These are phyloP conservation scores for Arthrinium phaeospermum DNA, from an alignment of 2,329 filamentous ascomycete species.

Conservation along the genomic window DNA sequence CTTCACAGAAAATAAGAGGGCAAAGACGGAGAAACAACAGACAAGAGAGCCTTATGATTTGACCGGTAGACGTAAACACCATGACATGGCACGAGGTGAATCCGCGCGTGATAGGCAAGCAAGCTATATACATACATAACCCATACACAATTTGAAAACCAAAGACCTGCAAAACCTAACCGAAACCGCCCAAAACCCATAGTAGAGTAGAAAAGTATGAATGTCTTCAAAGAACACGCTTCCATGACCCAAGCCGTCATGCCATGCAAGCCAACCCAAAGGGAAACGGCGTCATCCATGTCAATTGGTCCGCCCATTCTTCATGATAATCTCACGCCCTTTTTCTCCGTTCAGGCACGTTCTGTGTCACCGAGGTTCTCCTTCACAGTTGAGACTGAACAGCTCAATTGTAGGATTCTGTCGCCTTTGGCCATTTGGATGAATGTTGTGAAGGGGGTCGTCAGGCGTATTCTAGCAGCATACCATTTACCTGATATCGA, in stretches of 20 bases:
- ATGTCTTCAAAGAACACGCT: not conserved
- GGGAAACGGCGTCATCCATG: not conserved
- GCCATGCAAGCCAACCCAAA: conserved; percentile 2
- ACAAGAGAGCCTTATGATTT: not conserved
- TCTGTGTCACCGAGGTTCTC: conserved; percentile 16
- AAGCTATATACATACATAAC: not conserved
- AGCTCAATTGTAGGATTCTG: conserved; percentile 13
- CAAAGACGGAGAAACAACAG: not conserved
- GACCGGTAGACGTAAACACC: not conserved
- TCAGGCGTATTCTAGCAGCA: not conserved
- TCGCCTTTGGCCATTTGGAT: conserved; percentile 15
- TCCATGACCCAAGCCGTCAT: not conserved
- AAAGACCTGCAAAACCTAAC: not conserved
- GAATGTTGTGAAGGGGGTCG: not conserved
- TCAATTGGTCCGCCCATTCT: conserved; percentile 18
- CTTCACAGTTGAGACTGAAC: not conserved
- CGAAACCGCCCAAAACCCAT: not conserved
- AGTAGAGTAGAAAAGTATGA: conserved; percentile 1
- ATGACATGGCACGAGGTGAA: not conserved
- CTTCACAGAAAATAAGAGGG: not conserved
- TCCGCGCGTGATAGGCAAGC: not conserved
- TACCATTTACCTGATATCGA: not conserved
- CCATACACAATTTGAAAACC: not conserved
- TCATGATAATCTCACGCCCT: not conserved
- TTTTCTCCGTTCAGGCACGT: not conserved